Base-by-base conservation (phyloP, 164 flowering plant species). In the Houttuynia cordata region DNA sequence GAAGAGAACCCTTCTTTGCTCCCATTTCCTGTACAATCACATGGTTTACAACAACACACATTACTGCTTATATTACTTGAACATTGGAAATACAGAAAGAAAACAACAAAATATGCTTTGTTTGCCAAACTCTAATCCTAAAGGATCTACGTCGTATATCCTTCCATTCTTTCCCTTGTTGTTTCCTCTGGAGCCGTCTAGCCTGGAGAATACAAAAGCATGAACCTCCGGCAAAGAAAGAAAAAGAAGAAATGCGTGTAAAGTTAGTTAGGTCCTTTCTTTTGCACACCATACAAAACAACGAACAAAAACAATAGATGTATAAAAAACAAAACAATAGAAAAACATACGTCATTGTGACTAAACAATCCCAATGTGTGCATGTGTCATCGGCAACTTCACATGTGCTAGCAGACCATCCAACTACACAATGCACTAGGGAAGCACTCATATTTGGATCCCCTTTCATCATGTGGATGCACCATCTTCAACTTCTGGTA, bases 91-190 rank as follows among this genome's bases (percentile, higher is more conserved):
- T 2, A 30, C 37, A 30, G 37, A 2, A 30, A 30, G 37, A 30
- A 30, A 30, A 30, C 37, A 30, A 30, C 37, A 30, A 30, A 30
- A 30, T 30, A n/a, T 30, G 6, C 37, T 30, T 30, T 30, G 37
- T 30, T 30, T n/a, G n/a, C n/a, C 37, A 30, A 30, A 30, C 4
- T 30, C 37, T 30, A 30, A 30, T 30, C 37, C 37, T 30, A 30
- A 6, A 6, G 37, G 37, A 30, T 52, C 24, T 10, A 7, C 55
- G 20, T n/a, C 23, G 23, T 52, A 23, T 9, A 52, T 23, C 23
- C 55, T 58, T 24, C 23, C 51, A 25, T 61, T 18, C 63, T 14
- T 24, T 30, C 22, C 41, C 61, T 58, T 58, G 61, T 61, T 61
- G 50, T 61, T 24, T 51, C 15, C 42, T 61, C 24, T 21, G 45